phyloP scores from a whole-genome alignment of 148 eudicot species.

The Chenopodium formosanum region DNA sequence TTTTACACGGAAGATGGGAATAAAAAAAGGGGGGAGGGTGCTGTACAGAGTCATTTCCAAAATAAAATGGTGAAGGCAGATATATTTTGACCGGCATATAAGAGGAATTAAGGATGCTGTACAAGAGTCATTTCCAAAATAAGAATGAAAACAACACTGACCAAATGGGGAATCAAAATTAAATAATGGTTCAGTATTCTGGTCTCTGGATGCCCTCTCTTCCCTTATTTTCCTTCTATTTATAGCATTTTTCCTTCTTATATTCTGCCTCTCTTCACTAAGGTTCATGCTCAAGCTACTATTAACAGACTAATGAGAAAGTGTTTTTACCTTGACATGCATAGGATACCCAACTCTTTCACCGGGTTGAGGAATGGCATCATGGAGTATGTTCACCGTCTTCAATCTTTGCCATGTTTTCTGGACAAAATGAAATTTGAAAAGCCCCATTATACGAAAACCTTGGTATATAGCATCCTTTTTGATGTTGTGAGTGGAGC shows the following conservation, averaged over 20 bases:
- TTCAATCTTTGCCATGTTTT: slow-evolving; percentile 88
- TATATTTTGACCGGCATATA: neutral
- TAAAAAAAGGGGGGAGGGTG: neutral
- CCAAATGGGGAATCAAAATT: neutral
- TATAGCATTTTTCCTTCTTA: too few species aligned
- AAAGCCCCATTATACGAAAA: neutral
- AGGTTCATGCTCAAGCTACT: too few species aligned
- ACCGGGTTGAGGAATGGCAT: slow-evolving; percentile 72
- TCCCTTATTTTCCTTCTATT: too few species aligned
- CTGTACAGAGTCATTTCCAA: neutral
- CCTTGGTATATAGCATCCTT: neutral
- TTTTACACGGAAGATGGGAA: neutral
- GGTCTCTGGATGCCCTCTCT: too few species aligned
- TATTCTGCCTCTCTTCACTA: too few species aligned
- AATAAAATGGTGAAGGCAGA: neutral
- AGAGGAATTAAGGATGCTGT: neutral
- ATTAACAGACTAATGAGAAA: too few species aligned
- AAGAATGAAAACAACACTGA: too few species aligned
- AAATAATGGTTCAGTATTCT: too few species aligned
- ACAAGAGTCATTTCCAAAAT: neutral
- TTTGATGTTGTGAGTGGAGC: neutral
- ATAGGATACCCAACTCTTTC: slow-evolving; percentile 72
- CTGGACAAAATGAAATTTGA: slow-evolving; percentile 36
- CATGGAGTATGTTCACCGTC: slow-evolving; percentile 59
- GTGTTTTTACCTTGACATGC: slow-evolving; percentile 76